These are phyloP conservation scores for Cryomyces minteri DNA, from an alignment of 495 filamentous ascomycete genomes.

Conservation along the genomic window DNA sequence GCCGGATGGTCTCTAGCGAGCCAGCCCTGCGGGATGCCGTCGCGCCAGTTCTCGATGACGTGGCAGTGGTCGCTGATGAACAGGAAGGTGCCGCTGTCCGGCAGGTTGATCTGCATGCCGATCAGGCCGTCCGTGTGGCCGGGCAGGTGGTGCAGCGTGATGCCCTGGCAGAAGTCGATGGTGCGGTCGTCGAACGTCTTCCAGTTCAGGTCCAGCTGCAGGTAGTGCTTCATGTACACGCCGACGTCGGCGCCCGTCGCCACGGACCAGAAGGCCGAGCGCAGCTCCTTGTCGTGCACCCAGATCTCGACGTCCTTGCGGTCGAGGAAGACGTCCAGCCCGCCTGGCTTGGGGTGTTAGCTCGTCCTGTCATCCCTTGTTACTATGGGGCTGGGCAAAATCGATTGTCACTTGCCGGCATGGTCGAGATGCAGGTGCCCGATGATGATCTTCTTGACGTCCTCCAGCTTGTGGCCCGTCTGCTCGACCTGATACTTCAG, in stretches of 20 bases:
- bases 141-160: constrained; percentile 21
- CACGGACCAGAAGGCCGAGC: constrained; percentile 28
- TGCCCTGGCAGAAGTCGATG: constrained; percentile 20
- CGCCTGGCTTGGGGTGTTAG: constrained; percentile 24
- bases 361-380: too few relatives aligned
- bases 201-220: constrained; percentile 16
- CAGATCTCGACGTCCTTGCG: constrained; percentile 30
- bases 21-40: constrained; percentile 9
- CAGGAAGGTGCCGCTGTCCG: constrained; percentile 18
- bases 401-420: constrained; percentile 21
- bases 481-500: background rate
- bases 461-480: constrained; percentile 8
- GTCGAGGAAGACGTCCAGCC: constrained; percentile 28
- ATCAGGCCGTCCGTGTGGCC: constrained; percentile 15
- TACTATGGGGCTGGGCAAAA: too few relatives aligned
- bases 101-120: constrained; percentile 21
- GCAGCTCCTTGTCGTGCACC: constrained; percentile 32
- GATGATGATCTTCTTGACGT: constrained; percentile 33
- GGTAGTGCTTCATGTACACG: constrained; percentile 26
- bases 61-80: constrained; percentile 22
- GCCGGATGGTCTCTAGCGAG: constrained; percentile 14
- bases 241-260: constrained; percentile 25
- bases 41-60: constrained; percentile 18
- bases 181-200: constrained; percentile 15
- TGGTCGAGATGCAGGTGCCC: constrained; percentile 27